Evolutionary conservation across 2,329 filamentous ascomycete species (phyloP), one percentile per base, ranked within the genome.

Genomic region (Penicillium sp.): DNA sequence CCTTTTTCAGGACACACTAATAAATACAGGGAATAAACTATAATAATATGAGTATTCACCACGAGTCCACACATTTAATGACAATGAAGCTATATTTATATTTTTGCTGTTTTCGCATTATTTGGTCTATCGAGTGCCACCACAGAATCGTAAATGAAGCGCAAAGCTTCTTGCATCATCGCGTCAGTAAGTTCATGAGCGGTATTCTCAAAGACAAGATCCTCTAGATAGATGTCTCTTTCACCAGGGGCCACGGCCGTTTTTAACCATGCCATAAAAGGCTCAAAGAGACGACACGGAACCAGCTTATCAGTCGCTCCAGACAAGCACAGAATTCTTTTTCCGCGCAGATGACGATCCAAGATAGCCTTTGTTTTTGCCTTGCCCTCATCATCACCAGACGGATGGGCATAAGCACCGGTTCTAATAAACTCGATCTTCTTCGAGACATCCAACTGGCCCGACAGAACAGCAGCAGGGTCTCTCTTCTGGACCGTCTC

Each of bases 391-490:
- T 75, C 72, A 21, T 30, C 24, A 47, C n/a, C 18, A 1, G 71
- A 71, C 1, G 75, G 68, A 5, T 74, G 68, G 2, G 67, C 68
- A n/a, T 76, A 58, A 3, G 66, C 63, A 2, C 60, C 66, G 24
- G 67, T 63, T 24, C 68, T 69, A n/a, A 67, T 60, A 14, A 67
- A 62, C 18, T 62, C 60, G 43, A 62, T 56, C 20, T 64, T 57
- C 9, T 60, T 46, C 14, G 57, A 59, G 12, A 62, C 60, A 16
- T 64, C 61, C 53, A 72, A 60, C 1, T 79, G 76, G 47, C 83
- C 82, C 5, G 95, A 85, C 9, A 96, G 73, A 6, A 94, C 75
- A 1, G 83, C 87, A 20, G 87, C 88, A 0, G 93, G 91, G 65
- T 99, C 94, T 58, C 81, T 83, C 54, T 80, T 81, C 21, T 80